phyloP scores from a whole-genome alignment of 768 basidiomycete species.

The Hortiboletus flavorubellus region DNA sequence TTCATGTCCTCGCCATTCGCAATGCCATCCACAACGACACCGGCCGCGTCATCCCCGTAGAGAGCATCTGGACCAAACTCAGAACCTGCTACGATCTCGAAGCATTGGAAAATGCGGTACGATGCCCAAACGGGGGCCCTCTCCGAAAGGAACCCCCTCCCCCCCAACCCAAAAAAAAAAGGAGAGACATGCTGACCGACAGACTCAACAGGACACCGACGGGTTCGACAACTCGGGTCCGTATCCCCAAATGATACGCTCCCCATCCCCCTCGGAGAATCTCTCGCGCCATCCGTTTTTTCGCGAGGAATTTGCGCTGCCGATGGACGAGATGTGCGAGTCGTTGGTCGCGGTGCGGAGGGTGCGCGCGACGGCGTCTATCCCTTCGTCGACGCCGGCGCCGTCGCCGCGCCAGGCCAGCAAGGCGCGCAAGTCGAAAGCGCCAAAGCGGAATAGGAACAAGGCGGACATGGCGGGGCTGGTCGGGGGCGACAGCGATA shows the following conservation, averaged over 20 bases:
- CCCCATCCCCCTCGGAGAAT: constrained; percentile 69
- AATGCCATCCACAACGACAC: constrained; percentile 71
- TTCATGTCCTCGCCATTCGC: constrained; percentile 75
- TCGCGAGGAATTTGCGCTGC: constrained; percentile 61
- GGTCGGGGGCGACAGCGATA: constrained; percentile 81
- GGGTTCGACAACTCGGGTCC: constrained; percentile 44
- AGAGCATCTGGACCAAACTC: constrained; percentile 76
- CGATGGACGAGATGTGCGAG: constrained; percentile 59
- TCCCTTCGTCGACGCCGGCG: constrained; percentile 51
- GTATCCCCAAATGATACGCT: constrained; percentile 49
- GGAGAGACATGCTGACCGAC: background rate
- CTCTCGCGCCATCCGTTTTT: constrained; percentile 70
- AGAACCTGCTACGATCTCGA: constrained; percentile 71
- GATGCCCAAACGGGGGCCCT: background rate
- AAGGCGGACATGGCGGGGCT: constrained; percentile 64
- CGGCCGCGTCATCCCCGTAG: constrained; percentile 52
- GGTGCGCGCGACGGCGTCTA: constrained; percentile 58
- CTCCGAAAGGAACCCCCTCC: no score
- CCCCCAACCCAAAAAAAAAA: no score
- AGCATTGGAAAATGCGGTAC: constrained; percentile 61
- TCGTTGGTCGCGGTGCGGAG: constrained; percentile 59
- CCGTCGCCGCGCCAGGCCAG: constrained; percentile 45
- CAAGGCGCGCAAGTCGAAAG: constrained; percentile 39
- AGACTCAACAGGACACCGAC: constrained; percentile 38
- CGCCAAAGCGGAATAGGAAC: constrained; percentile 43